These are phyloP conservation scores for Starmerella bombicola DNA, from an alignment of 805 yeast genomes.

Conservation along the genomic window DNA sequence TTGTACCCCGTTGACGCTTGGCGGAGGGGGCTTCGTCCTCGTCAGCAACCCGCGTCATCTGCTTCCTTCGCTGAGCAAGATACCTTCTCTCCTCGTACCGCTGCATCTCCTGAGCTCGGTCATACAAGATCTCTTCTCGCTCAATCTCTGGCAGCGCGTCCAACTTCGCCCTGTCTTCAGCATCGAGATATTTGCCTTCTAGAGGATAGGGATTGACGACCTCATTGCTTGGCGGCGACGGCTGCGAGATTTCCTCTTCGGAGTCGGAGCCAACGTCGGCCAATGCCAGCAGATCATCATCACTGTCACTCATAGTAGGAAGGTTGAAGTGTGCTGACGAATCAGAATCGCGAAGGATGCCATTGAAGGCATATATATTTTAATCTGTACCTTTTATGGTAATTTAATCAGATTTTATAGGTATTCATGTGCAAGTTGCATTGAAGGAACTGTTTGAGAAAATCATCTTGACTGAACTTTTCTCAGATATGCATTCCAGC, in stretches of 20 bases:
- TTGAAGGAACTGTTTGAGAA: too few relatives aligned
- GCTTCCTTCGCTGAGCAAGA: slow-evolving; percentile 56
- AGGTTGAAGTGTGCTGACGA: background rate
- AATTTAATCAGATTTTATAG: too few relatives aligned
- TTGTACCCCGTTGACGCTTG: slow-evolving; percentile 28
- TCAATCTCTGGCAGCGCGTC: slow-evolving; percentile 72
- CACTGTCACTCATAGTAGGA: slow-evolving; percentile 36
- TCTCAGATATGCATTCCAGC: slow-evolving; percentile 78
- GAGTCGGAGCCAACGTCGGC: slow-evolving; percentile 64
- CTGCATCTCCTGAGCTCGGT: slow-evolving; percentile 85
- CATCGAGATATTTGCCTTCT: slow-evolving; percentile 83
- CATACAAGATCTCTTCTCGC: slow-evolving; percentile 82
- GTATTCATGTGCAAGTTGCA: too few relatives aligned
- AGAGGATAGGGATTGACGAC: slow-evolving; percentile 72
- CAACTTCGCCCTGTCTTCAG: slow-evolving; percentile 49
- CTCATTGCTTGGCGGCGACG: slow-evolving; percentile 19
- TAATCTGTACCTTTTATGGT: too few relatives aligned
- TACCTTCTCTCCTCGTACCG: slow-evolving; percentile 71
- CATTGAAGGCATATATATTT: background rate
- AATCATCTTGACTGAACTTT: too few relatives aligned
- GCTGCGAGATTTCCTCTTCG: slow-evolving; percentile 12
- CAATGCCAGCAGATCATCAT: slow-evolving; percentile 89
- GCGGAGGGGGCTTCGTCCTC: slow-evolving; percentile 21
- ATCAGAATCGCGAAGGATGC: background rate
- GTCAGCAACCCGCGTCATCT: slow-evolving; percentile 21